Evolutionary conservation across 805 yeast species (phyloP).

Genomic region (Cyberlindnera euphorbiiphila): DNA sequence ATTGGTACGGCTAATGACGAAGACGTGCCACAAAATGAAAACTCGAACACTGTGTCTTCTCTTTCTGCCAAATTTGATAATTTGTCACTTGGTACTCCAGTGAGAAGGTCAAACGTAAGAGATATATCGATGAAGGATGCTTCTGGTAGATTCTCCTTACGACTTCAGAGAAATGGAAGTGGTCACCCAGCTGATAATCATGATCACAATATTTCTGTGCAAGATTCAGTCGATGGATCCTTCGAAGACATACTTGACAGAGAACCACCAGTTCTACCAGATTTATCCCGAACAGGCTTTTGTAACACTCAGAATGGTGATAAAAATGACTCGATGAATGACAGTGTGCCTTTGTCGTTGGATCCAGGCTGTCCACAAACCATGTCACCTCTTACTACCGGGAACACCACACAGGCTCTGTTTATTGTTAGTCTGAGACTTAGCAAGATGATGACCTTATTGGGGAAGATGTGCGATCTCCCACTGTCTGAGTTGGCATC

Average conservation of each 20-base stretch:
- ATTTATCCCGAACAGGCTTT: background rate
- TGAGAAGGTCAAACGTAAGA: background rate
- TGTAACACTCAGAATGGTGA: background rate
- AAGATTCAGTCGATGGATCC: conserved; percentile 18
- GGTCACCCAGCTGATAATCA: background rate
- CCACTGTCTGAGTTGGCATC: background rate
- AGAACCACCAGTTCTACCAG: conserved; percentile 20
- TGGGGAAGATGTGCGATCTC: conserved; percentile 1
- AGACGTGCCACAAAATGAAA: background rate
- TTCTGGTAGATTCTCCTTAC: conserved; percentile 7
- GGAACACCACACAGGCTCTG: background rate
- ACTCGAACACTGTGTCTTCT: conserved; percentile 7
- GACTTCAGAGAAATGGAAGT: background rate
- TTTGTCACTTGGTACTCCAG: conserved; percentile 4
- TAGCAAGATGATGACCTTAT: conserved; percentile 1
- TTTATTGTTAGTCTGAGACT: conserved; percentile 5
- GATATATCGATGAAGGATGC: background rate
- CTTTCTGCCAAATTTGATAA: conserved; percentile 12
- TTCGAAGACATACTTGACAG: conserved; percentile 27
- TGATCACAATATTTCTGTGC: background rate
- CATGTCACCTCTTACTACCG: background rate
- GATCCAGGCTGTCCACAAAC: background rate
- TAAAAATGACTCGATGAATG: background rate
- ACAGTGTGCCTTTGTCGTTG: background rate
- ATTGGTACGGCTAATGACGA: background rate